Conservation (phyloP, 768 basidiomycete species). For the Podaxis sp. region DNA sequence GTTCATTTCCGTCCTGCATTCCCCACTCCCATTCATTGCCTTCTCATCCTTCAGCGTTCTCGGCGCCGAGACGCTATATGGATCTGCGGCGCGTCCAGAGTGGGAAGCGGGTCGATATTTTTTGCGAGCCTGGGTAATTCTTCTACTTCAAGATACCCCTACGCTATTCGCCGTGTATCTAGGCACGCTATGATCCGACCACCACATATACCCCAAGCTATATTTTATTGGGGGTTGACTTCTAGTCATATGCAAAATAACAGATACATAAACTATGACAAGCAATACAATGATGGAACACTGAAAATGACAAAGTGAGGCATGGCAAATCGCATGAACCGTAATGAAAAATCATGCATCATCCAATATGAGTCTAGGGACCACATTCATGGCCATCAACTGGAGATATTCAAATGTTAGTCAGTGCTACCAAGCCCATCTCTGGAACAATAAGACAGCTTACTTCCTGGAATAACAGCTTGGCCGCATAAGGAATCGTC, state of each 20-base stretch:
- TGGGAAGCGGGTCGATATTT: conserved; percentile 11
- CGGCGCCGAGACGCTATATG: conserved; percentile 3
- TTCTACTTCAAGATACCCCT: too few relatives aligned
- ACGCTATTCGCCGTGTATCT: not conserved
- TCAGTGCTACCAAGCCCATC: not conserved
- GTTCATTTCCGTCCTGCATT: conserved; percentile 1
- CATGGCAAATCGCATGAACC: not conserved
- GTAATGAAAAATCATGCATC: conserved; percentile 52
- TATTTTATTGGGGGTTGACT: not conserved
- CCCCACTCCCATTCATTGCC: not conserved
- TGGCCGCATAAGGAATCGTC: conserved; percentile 95
- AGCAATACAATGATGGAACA: not conserved
- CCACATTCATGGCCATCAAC: conserved; percentile 97
- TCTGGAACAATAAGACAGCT: conserved; percentile 20
- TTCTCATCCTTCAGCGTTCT: not conserved
- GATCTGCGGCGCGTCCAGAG: not conserved
- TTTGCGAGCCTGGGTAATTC: conserved; percentile 4
- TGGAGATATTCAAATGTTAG: conserved; percentile 27
- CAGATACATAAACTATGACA: not conserved
- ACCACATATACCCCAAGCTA: not conserved
- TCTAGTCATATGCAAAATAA: not conserved
- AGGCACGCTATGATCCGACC: not conserved
- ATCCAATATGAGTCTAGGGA: conserved; percentile 85
- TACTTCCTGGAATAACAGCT: conserved; percentile 89
- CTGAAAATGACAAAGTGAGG: not conserved